Evolutionary conservation across 2,329 filamentous ascomycete species (phyloP).

Genomic region (Aspergillus terreus): DNA sequence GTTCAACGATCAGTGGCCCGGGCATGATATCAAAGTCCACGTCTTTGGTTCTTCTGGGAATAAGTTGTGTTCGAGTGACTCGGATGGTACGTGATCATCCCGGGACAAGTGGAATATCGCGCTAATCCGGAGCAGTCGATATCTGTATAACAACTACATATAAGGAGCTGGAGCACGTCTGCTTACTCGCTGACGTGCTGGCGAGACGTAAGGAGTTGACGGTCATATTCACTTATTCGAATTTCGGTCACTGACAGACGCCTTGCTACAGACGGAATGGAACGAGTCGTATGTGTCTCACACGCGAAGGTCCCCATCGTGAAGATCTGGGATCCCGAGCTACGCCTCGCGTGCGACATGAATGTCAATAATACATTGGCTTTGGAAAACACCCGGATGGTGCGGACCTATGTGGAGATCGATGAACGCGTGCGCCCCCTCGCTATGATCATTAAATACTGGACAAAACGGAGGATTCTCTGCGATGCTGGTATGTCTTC

Average conservation of each 20-base stretch:
- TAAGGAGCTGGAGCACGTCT: slow-evolving; percentile 84
- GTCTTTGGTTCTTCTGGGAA: slow-evolving; percentile 99
- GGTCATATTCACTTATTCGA: neutral
- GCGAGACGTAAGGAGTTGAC: slow-evolving; percentile 65
- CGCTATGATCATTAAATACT: slow-evolving; percentile 96
- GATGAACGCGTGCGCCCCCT: slow-evolving; percentile 86
- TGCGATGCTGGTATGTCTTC: slow-evolving; percentile 83
- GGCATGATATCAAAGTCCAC: slow-evolving; percentile 81
- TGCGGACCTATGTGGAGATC: slow-evolving; percentile 91
- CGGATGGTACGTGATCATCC: slow-evolving; percentile 66
- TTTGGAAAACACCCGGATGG: slow-evolving; percentile 95
- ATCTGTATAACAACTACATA: slow-evolving; percentile 93
- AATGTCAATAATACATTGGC: slow-evolving; percentile 97
- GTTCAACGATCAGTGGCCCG: slow-evolving; percentile 88
- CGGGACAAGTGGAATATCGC: neutral
- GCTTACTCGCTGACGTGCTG: slow-evolving; percentile 81
- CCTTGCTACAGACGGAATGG: slow-evolving; percentile 73
- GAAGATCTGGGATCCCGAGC: slow-evolving; percentile 95
- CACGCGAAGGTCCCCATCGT: slow-evolving; percentile 97
- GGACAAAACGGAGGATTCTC: slow-evolving; percentile 86
- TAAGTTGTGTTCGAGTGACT: slow-evolving; percentile 88
- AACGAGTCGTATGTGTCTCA: slow-evolving; percentile 90
- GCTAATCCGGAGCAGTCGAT: slow-evolving; percentile 63
- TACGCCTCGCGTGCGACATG: slow-evolving; percentile 89
- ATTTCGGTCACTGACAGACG: slow-evolving; percentile 13